phyloP scores from a whole-genome alignment of 495 filamentous ascomycete genomes.

The Chlorociboria aeruginascens region DNA sequence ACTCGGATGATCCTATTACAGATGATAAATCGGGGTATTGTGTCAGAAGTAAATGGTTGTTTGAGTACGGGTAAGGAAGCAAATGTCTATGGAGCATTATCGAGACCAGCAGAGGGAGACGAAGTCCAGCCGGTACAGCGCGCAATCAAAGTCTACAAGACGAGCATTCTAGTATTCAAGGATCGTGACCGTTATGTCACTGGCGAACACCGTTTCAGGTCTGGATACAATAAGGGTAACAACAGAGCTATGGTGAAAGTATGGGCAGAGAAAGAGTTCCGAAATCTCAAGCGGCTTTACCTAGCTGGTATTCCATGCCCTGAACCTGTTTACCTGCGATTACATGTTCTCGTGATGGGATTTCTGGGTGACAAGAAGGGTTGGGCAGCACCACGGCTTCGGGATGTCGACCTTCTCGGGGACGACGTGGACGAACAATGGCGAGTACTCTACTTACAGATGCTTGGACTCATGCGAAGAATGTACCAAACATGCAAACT shows the following conservation, averaged over 20 bases:
- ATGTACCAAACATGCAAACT: conserved; percentile 84
- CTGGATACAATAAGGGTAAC: conserved; percentile 83
- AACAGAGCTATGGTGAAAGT: conserved; percentile 92
- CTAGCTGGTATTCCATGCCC: conserved; percentile 79
- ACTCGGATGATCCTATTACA: conserved; percentile 92
- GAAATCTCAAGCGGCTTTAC: conserved; percentile 77
- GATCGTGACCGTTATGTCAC: conserved; percentile 90
- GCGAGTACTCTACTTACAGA: conserved; percentile 65
- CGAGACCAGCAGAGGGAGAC: conserved; percentile 25
- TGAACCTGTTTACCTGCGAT: conserved; percentile 74
- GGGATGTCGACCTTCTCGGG: conserved; percentile 54
- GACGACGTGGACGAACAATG: conserved; percentile 44
- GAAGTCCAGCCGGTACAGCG: conserved; percentile 42
- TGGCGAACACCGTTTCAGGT: conserved; percentile 74
- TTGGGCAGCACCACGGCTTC: conserved; percentile 70
- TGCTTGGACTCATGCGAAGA: conserved; percentile 77
- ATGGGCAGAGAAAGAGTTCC: conserved; percentile 98
- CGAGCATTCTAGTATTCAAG: conserved; percentile 91
- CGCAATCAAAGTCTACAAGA: conserved; percentile 98
- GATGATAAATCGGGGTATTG: conserved; percentile 76
- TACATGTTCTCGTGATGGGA: conserved; percentile 86
- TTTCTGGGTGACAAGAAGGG: conserved; percentile 85
- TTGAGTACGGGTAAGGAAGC: conserved; percentile 95
- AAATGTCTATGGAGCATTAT: conserved; percentile 82
- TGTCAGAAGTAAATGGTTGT: conserved; percentile 81